Percentiles rank a stretch among this genome's conserved stretches.
These are phyloP conservation scores for Neocatenulostroma microsporum DNA, from an alignment of 2,329 filamentous ascomycete species.

Conservation along the genomic window DNA sequence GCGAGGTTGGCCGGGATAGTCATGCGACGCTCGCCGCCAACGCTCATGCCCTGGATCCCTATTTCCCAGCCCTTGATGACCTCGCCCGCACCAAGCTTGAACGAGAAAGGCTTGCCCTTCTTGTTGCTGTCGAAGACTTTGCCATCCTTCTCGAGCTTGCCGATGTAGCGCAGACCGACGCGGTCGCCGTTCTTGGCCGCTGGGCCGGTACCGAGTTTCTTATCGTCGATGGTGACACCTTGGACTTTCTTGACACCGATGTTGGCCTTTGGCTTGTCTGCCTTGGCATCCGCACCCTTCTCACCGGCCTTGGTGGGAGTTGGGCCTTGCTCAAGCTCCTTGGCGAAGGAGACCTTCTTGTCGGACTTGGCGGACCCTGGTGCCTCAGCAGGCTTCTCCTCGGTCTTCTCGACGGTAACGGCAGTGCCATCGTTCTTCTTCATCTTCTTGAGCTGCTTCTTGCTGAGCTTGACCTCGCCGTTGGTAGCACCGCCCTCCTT, in stretches of 20 bases:
- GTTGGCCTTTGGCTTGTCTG: constrained; percentile 41
- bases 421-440: constrained; percentile 98
- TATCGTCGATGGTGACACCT: constrained; percentile 90
- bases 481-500: constrained; percentile 53
- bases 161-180: constrained; percentile 94
- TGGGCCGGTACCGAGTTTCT: constrained; percentile 79
- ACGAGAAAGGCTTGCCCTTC: constrained; percentile 94
- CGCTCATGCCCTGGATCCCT: constrained; percentile 82
- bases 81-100: constrained; percentile 88
- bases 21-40: constrained; percentile 87
- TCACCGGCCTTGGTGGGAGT: constrained; percentile 52
- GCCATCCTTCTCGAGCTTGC: constrained; percentile 79
- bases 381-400: constrained; percentile 50
- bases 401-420: constrained; percentile 45
- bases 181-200: constrained; percentile 83
- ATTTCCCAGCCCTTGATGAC: constrained; percentile 99
- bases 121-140: constrained; percentile 98
- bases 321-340: constrained; percentile 96
- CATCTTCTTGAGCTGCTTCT: constrained; percentile 96
- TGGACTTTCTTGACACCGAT: constrained; percentile 70
- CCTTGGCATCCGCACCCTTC: constrained; percentile 32
- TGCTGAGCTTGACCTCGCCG: constrained; percentile 72
- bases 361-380: constrained; percentile 51
- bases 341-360: constrained; percentile 98
- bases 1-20: constrained; percentile 80